These are phyloP conservation scores for Candida vartiovaarae DNA, from an alignment of 805 yeast species.

Conservation along the genomic window DNA sequence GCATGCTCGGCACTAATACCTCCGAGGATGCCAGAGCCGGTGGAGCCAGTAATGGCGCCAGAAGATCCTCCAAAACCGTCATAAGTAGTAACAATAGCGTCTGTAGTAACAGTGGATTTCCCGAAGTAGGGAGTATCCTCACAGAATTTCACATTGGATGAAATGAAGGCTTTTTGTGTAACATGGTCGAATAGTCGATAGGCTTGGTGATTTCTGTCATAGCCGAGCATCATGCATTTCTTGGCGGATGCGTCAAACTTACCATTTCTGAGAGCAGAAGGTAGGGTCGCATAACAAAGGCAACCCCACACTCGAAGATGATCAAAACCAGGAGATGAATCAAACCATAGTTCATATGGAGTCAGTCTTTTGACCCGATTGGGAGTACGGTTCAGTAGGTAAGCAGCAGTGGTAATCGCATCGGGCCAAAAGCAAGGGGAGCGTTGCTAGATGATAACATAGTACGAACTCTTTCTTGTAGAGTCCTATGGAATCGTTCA, in stretches of 20 bases:
- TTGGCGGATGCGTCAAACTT: neutral
- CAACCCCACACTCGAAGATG: constrained; percentile 5
- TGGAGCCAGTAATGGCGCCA: too few species aligned
- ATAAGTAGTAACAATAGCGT: too few species aligned
- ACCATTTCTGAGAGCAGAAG: neutral
- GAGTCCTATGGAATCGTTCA: neutral
- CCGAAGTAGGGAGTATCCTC: neutral
- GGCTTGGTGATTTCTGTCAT: constrained; percentile 2
- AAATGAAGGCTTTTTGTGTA: neutral
- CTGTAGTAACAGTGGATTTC: too few species aligned
- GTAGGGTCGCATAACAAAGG: neutral
- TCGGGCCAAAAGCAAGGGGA: neutral
- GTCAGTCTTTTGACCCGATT: neutral
- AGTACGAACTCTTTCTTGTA: neutral
- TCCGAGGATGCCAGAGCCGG: too few species aligned
- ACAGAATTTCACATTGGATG: neutral
- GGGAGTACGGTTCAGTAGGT: neutral
- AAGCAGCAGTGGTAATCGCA: neutral
- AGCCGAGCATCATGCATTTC: constrained; percentile 1
- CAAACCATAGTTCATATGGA: constrained; percentile 1
- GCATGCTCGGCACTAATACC: too few species aligned
- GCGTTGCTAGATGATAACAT: neutral
- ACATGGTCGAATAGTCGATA: constrained; percentile 1
- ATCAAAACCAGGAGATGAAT: neutral
- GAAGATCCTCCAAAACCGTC: too few species aligned